phyloP scores from a whole-genome alignment of 1,284 basidiomycete species.

The Papiliotrema fonsecae region DNA sequence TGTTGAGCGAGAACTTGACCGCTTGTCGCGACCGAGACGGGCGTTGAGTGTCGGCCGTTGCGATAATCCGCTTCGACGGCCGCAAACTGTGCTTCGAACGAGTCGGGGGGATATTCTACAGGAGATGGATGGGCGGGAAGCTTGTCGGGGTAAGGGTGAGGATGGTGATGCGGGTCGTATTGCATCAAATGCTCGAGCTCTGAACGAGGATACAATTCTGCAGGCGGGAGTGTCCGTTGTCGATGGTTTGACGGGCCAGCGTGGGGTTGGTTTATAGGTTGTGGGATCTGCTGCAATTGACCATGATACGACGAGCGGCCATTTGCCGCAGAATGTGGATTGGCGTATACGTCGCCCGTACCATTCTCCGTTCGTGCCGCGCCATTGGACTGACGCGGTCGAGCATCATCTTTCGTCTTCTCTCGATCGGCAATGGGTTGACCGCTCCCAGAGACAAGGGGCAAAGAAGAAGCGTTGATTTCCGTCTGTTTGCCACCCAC shows the following conservation, averaged over 20 bases:
- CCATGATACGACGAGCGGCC: not conserved
- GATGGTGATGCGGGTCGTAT: not conserved
- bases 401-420: too few species aligned
- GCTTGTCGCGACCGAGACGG: not conserved
- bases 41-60: not conserved
- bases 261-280: too few species aligned
- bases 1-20: not conserved
- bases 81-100: constrained; percentile 19
- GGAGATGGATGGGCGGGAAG: not conserved
- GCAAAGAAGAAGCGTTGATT: not conserved
- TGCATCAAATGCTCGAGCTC: not conserved
- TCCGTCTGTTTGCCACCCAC: not conserved
- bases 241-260: not conserved
- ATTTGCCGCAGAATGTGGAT: not conserved
- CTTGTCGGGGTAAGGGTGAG: not conserved
- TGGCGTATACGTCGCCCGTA: not conserved
- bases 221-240: not conserved
- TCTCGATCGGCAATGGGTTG: not conserved
- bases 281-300: not conserved
- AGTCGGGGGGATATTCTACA: not conserved
- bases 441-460: too few species aligned
- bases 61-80: constrained; percentile 13
- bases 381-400: not conserved
- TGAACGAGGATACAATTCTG: not conserved
- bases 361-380: not conserved